These are phyloP conservation scores for Chlamydomonas incerta DNA, from an alignment of 139 green algal genomes.

Conservation along the genomic window DNA sequence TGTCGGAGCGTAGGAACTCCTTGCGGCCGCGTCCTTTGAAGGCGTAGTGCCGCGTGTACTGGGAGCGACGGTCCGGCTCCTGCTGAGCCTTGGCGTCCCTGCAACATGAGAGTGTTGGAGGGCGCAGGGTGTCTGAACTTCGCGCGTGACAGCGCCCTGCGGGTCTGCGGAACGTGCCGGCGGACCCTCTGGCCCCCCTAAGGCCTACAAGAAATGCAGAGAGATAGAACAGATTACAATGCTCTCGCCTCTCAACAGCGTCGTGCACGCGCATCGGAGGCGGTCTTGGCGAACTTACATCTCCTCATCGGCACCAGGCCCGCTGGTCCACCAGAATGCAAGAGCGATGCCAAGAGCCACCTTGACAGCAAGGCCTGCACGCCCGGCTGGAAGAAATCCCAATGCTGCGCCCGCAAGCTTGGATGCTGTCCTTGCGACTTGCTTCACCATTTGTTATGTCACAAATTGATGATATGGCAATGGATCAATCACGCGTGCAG, in stretches of 20 bases:
- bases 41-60: slow-evolving; percentile 68
- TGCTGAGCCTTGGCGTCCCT: slow-evolving; percentile 66
- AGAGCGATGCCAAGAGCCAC: slow-evolving; percentile 35
- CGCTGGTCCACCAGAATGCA: slow-evolving; percentile 65
- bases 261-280: too few relatives aligned
- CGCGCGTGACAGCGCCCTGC: too few relatives aligned
- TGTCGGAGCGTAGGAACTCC: slow-evolving; percentile 49
- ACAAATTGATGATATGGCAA: too few relatives aligned
- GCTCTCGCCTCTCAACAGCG: too few relatives aligned
- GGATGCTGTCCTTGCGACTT: background rate
- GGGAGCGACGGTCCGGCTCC: slow-evolving; percentile 53
- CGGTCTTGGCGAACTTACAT: slow-evolving; percentile 32
- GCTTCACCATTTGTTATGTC: too few relatives aligned
- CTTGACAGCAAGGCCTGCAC: slow-evolving; percentile 53
- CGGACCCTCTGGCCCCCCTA: too few relatives aligned
- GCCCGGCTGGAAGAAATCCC: slow-evolving; percentile 28
- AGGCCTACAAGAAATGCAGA: too few relatives aligned
- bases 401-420: background rate
- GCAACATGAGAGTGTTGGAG: background rate
- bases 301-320: slow-evolving; percentile 60
- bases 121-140: too few relatives aligned
- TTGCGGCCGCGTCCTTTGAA: slow-evolving; percentile 71
- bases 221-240: too few relatives aligned
- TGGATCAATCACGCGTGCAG: too few relatives aligned
- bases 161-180: too few relatives aligned